phyloP scores from a whole-genome alignment of 1,139 yeast species.

The Yarrowia galli region DNA sequence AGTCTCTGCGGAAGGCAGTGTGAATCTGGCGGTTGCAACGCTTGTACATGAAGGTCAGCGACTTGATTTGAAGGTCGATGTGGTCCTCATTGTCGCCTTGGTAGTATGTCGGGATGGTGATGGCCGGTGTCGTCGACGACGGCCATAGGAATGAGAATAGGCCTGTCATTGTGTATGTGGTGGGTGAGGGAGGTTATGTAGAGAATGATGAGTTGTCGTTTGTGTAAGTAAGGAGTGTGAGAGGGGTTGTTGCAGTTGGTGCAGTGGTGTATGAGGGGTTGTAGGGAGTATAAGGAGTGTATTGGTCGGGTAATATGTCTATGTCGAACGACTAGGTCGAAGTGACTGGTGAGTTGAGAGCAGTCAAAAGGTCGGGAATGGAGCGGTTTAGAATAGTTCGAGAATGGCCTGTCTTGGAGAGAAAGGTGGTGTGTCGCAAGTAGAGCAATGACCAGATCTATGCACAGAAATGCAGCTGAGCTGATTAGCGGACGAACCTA shows the following conservation, averaged over 20 bases:
- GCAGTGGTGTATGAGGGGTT: neutral
- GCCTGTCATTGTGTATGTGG: conserved; percentile 45
- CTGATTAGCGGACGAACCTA: conserved; percentile 16
- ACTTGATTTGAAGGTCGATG: conserved; percentile 64
- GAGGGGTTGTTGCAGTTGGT: too few relatives aligned
- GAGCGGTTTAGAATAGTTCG: too few relatives aligned
- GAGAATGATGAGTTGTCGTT: neutral
- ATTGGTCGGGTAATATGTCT: neutral
- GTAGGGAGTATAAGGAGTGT: neutral
- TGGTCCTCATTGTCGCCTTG: conserved; percentile 62
- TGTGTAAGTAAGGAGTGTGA: neutral
- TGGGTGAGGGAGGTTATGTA: neutral
- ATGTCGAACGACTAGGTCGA: neutral
- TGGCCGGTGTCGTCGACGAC: conserved; percentile 41
- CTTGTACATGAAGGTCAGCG: conserved; percentile 63
- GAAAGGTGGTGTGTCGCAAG: too few relatives aligned
- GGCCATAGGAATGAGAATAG: conserved; percentile 48
- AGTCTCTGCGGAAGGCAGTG: conserved; percentile 25
- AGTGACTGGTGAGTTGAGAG: neutral
- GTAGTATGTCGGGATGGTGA: conserved; percentile 57
- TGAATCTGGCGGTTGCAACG: conserved; percentile 53
- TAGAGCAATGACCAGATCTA: conserved; percentile 2
- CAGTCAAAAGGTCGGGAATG: too few relatives aligned
- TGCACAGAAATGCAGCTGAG: conserved; percentile 14
- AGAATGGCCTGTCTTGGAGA: too few relatives aligned